These are phyloP conservation scores for Prunus dulcis DNA, from an alignment of 306 rosid species.

Conservation along the genomic window DNA sequence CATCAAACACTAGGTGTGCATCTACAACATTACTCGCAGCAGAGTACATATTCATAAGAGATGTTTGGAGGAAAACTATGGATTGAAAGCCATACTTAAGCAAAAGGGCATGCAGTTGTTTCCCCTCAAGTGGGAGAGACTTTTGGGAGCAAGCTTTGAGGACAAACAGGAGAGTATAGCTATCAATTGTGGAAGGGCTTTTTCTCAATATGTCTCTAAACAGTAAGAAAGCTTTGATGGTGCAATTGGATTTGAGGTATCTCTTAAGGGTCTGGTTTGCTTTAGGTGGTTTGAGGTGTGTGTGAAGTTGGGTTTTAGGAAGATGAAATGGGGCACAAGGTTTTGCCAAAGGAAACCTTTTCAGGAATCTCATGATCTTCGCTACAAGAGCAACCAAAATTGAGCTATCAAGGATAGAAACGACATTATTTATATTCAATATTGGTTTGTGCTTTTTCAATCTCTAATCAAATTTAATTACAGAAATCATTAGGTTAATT, in stretches of 20 bases:
- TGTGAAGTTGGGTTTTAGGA: conserved; percentile 28
- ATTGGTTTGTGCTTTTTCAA: too few relatives aligned
- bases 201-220: conserved; percentile 41
- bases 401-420: too few relatives aligned
- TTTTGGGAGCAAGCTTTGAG: conserved; percentile 44
- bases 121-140: conserved; percentile 29
- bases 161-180: conserved; percentile 43
- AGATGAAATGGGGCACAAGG: conserved; percentile 14
- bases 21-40: conserved; percentile 13
- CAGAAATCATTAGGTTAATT: too few relatives aligned
- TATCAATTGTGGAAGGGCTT: conserved; percentile 35
- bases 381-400: too few relatives aligned
- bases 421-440: too few relatives aligned
- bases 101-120: conserved; percentile 42
- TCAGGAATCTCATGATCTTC: conserved; percentile 26
- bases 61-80: conserved; percentile 46
- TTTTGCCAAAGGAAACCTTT: conserved; percentile 18
- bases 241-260: conserved; percentile 35
- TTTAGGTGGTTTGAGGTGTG: conserved; percentile 45
- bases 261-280: conserved; percentile 49
- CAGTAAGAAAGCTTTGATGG: conserved; percentile 32
- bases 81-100: conserved; percentile 43
- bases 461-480: too few relatives aligned
- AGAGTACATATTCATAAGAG: conserved; percentile 39
- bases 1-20: conserved; percentile 43